Percentiles rank a stretch among this genome's conserved stretches.
These are phyloP conservation scores for Periglandula ipomoeae DNA, from an alignment of 2,329 filamentous ascomycete species.

Conservation along the genomic window DNA sequence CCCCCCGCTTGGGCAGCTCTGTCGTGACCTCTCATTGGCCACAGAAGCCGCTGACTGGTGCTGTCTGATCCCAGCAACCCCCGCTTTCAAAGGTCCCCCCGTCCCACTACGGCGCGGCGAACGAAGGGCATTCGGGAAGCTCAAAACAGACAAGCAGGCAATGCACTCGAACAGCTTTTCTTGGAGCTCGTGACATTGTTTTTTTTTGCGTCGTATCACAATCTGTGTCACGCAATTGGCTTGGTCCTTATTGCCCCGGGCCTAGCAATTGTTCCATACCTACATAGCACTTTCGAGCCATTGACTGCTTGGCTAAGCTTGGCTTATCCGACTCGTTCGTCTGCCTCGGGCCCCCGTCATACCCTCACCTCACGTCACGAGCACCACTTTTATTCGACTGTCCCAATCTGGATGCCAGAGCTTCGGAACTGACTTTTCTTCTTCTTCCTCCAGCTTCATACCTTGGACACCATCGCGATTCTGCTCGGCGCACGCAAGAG, in stretches of 20 bases:
- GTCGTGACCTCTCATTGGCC: neutral
- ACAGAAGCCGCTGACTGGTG: neutral
- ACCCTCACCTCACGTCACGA: neutral
- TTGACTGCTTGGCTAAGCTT: too few species aligned
- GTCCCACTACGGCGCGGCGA: too few species aligned
- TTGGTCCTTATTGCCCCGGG: too few species aligned
- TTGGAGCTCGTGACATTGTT: too few species aligned
- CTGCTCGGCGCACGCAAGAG: slow-evolving; percentile 28
- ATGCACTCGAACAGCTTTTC: too few species aligned
- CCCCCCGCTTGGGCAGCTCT: neutral
- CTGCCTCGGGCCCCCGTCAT: neutral
- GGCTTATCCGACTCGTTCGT: neutral
- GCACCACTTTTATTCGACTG: neutral
- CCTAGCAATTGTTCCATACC: neutral
- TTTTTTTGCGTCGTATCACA: too few species aligned
- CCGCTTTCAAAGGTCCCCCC: neutral
- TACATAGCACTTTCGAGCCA: neutral
- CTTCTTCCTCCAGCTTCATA: slow-evolving; percentile 14
- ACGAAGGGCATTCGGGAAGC: too few species aligned
- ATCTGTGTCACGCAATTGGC: too few species aligned
- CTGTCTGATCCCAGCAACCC: neutral
- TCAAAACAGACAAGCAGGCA: too few species aligned
- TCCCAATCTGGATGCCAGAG: neutral
- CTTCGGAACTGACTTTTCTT: neutral
- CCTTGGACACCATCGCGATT: slow-evolving; percentile 19